Evolutionary conservation across 371 early-diverging fungal species (phyloP), one percentile per base, ranked within the genome.

Genomic region (Haplosporangium sp.): DNA sequence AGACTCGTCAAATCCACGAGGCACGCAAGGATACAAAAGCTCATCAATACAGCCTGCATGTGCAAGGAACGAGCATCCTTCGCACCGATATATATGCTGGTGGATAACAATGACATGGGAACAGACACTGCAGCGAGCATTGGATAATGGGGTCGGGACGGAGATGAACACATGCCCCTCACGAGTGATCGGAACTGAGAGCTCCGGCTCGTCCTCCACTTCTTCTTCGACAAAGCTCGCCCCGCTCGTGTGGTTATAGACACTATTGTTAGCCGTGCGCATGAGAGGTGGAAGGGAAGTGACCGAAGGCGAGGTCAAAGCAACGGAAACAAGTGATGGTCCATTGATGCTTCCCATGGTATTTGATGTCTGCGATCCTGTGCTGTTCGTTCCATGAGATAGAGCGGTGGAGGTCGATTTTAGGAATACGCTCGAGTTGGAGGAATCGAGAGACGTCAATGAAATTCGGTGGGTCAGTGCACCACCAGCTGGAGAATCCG

Each of bases 1-100:
- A 42, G 83, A 71, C 66, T 94, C 94, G 66, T 92, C 86, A 72
- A 93, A 95, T 40, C 88, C 86, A 37, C 83, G 81, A 13, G 90
- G 90, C 13, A 87, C 81, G 65, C 90, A 90, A 16, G 86, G 83
- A 50, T 87, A 87, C 9, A 90, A 63, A 11, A 90, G 80, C 37
- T 90, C 84, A 16, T 85, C 83, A 10, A 84, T 80, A 62, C 90
- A 90, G 8, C 68, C 75, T 58, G 86, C 92, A 83, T 84, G 95
- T 50, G 83, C 84, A 46, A 76, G 85, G 42, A 85, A 84, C 80
- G 83, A 86, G 70, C 85, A 93, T 42, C 83, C 87, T 80, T 77
- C 77, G 48, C 77, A 77, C 7, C 64, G 62, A 52, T 71, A 64
- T 13, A 71, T 58, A 18, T 68, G 56, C 20, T 79, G 64, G 38